phyloP scores from a whole-genome alignment of 768 basidiomycete genomes.

The Xerocomellus amylosporus region DNA sequence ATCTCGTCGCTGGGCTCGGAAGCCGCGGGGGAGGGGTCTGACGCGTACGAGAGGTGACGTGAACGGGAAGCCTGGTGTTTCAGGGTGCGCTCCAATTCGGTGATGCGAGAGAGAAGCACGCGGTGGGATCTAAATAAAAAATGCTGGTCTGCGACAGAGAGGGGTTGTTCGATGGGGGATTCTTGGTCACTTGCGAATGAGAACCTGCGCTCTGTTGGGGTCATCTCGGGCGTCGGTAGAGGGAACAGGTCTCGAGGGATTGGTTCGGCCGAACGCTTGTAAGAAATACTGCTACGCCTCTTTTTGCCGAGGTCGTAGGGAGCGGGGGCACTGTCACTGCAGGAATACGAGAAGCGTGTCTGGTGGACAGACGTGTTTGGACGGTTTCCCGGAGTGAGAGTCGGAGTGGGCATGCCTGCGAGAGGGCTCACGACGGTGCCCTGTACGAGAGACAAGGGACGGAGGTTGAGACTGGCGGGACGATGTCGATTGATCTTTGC shows the following conservation, averaged over 20 bases:
- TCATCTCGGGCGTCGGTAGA: slow-evolving; percentile 73
- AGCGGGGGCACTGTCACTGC: slow-evolving; percentile 22
- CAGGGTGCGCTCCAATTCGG: slow-evolving; percentile 72
- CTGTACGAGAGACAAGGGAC: slow-evolving; percentile 68
- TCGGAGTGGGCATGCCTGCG: slow-evolving; percentile 50
- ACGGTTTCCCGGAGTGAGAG: slow-evolving; percentile 49
- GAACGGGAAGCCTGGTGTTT: slow-evolving; percentile 43
- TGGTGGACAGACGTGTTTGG: slow-evolving; percentile 16
- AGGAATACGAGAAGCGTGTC: slow-evolving; percentile 25
- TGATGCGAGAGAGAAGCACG: slow-evolving; percentile 76
- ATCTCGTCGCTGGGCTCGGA: slow-evolving; percentile 73
- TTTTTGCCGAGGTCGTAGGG: slow-evolving; percentile 33
- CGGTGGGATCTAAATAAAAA: slow-evolving; percentile 86
- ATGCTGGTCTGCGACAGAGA: slow-evolving; percentile 75
- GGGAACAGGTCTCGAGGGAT: slow-evolving; percentile 39
- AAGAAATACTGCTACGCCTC: slow-evolving; percentile 72
- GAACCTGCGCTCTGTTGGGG: slow-evolving; percentile 54
- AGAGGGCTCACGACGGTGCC: slow-evolving; percentile 42
- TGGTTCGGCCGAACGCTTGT: slow-evolving; percentile 51
- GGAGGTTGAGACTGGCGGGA: slow-evolving; percentile 64
- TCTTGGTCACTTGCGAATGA: slow-evolving; percentile 31
- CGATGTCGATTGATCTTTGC: slow-evolving; percentile 53
- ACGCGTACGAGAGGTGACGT: slow-evolving; percentile 50
- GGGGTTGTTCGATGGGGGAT: slow-evolving; percentile 39
- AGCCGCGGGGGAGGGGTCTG: slow-evolving; percentile 37